Base-by-base conservation (phyloP, 2,329 filamentous ascomycete genomes). In the Epichloe sylvatica region DNA sequence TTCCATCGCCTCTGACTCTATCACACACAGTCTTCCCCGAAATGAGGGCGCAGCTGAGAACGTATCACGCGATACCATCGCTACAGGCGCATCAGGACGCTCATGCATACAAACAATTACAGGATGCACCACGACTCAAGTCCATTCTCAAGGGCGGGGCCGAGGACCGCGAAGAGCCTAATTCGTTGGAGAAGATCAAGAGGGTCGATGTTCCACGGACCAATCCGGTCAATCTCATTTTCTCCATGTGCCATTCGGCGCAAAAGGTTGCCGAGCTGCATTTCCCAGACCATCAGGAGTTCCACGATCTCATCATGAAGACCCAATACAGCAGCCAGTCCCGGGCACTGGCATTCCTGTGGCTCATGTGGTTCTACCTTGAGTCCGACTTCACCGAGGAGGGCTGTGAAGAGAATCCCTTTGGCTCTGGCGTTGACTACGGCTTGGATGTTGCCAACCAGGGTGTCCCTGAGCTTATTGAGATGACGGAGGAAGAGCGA, bases 311-410 rank as follows among this genome's bases (percentile, higher is more conserved):
- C 15, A 84, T 98, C 59, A 97, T 97, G 90, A 83, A 87, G 61
- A 83, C 83, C 1, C 84, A 86, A 23, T 77, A 88, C 53, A 87
- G 83, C 51, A 97, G 90, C 66, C 70, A 74, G 56, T 94, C 87
- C 53, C 80, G 92, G 54, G 90, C 92, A 1, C 81, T 73, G 42
- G 91, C 91, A 0, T 98, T 98, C 58, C 70, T 98, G 19, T 98
- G 92, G 92, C 73, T 98, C 54, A 94, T 98, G 81, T 98, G 92
- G 92, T 96, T 92, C 73, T 97, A 98, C 62, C 76, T 98, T 17
- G 92, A 98, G 64, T 95, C 90, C 30, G 88, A 96, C 63, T 97
- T 96, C 57, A 86, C 86, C 0, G 81, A 84, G 57, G 86, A 95
- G 59, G 88, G 86, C 50, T 91, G 88, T 42, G 76, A 87, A 45